Conservation (phyloP, 2,329 filamentous ascomycete genomes). For the Neopestalotiopsis sp. region DNA sequence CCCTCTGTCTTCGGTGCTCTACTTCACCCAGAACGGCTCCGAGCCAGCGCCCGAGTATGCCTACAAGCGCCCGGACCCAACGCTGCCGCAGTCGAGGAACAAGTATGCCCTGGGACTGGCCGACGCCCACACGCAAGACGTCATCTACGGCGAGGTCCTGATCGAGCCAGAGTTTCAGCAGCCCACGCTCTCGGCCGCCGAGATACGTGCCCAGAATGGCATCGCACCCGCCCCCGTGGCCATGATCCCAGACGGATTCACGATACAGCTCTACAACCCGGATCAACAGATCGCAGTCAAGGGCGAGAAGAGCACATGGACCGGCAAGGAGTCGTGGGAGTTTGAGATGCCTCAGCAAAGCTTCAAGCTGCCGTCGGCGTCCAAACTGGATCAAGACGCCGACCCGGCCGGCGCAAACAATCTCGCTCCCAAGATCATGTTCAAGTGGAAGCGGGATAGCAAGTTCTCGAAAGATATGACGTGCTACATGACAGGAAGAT, state of each 20-base stretch:
- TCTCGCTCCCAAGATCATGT: conserved; percentile 76
- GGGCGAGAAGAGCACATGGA: conserved; percentile 78
- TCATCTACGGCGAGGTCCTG: conserved; percentile 87
- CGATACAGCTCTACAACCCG: conserved; percentile 91
- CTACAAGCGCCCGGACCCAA: conserved; percentile 77
- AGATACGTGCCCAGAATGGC: conserved; percentile 75
- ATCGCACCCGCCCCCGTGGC: conserved; percentile 71
- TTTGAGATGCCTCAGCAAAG: conserved; percentile 90
- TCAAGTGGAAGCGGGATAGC: conserved; percentile 89
- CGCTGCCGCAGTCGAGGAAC: conserved; percentile 73
- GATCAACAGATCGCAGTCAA: conserved; percentile 80
- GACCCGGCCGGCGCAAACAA: conserved; percentile 57
- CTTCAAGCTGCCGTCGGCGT: conserved; percentile 81
- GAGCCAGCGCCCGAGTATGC: conserved; percentile 82
- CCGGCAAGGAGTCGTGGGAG: conserved; percentile 81
- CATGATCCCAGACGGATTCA: conserved; percentile 77
- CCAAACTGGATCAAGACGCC: conserved; percentile 75
- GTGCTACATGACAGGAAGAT: conserved; percentile 84
- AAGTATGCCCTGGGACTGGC: conserved; percentile 87
- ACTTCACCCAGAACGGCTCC: conserved; percentile 74
- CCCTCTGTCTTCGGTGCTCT: conserved; percentile 61
- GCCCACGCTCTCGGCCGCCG: conserved; percentile 79
- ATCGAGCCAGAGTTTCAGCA: conserved; percentile 87
- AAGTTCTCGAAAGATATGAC: conserved; percentile 86
- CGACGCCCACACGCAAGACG: conserved; percentile 79